Percentiles rank a stretch among this genome's conserved stretches.
Evolutionary conservation across 192 early-diverging fungal genomes (phyloP).

Genomic region (Mortierella hygrophila): DNA sequence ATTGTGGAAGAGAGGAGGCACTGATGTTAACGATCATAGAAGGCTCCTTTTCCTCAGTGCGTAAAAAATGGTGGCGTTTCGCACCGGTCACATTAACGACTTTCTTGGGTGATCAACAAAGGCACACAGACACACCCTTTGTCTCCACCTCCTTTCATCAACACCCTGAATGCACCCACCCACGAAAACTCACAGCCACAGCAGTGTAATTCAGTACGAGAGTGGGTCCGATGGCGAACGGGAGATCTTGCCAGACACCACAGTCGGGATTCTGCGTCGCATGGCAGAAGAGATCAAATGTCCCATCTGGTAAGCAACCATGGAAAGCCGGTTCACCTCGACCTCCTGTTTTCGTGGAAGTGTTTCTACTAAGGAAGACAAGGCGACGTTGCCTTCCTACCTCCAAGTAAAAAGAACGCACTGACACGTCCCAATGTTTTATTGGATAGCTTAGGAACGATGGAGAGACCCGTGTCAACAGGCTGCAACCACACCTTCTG

Average conservation of each 20-base stretch:
- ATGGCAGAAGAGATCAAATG: constrained; percentile 55
- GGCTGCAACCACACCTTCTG: constrained; percentile 54
- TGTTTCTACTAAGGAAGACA: no score
- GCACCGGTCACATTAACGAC: not conserved
- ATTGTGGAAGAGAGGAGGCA: not conserved
- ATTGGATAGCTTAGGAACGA: constrained; percentile 22
- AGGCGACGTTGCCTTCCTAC: no score
- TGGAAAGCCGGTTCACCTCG: no score
- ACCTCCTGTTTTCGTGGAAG: not conserved
- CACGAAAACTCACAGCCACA: not conserved
- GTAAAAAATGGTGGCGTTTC: constrained; percentile 25
- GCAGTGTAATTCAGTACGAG: not conserved
- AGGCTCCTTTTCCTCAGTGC: not conserved
- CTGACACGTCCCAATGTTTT: no score
- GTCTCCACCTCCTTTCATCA: not conserved
- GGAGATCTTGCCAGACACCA: constrained; percentile 39
- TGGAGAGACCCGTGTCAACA: constrained; percentile 36
- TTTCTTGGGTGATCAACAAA: not conserved
- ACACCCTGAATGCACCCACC: constrained; percentile 23
- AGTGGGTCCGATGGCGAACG: not conserved
- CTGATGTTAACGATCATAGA: not conserved
- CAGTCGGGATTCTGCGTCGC: constrained; percentile 37
- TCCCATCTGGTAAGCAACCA: constrained; percentile 33
- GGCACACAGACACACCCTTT: not conserved
- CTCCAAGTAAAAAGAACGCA: no score